phyloP scores from a whole-genome alignment of 176 grass and related monocot genomes.

The Oryza coarctata region DNA sequence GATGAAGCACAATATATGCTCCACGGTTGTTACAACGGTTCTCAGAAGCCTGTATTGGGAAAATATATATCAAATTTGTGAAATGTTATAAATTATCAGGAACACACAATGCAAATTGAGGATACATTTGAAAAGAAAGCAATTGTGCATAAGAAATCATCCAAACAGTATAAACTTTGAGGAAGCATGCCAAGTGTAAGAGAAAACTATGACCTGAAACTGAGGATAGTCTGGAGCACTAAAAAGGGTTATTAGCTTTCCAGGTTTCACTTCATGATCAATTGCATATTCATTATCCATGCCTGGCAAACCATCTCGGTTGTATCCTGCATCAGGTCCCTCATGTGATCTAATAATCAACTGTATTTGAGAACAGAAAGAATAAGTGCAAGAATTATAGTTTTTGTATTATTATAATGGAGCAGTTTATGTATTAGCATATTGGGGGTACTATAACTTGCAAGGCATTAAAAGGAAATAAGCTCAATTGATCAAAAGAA shows the following conservation, averaged over 20 bases:
- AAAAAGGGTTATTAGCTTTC: conserved; percentile 84
- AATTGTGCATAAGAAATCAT: not conserved
- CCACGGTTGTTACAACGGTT: conserved; percentile 73
- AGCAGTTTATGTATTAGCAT: too few relatives aligned
- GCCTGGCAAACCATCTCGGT: conserved; percentile 64
- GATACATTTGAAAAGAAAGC: not conserved
- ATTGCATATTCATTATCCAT: conserved; percentile 92
- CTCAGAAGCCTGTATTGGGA: conserved; percentile 55
- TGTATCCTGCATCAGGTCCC: conserved; percentile 91
- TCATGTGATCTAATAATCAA: conserved; percentile 98
- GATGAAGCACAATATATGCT: conserved; percentile 79
- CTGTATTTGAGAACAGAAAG: conserved; percentile 38
- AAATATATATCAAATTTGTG: not conserved
- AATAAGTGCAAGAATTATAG: not conserved
- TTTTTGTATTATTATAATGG: too few relatives aligned
- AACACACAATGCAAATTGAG: too few relatives aligned
- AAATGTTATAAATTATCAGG: not conserved
- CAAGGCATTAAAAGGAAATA: too few relatives aligned
- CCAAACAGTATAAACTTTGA: too few relatives aligned
- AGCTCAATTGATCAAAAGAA: too few relatives aligned
- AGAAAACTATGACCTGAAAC: conserved; percentile 70
- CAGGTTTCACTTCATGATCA: conserved; percentile 79
- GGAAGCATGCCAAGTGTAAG: not conserved
- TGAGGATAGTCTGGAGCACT: conserved; percentile 96
- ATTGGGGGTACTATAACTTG: too few relatives aligned